Percentiles rank a stretch among this genome's conserved stretches.
These are phyloP conservation scores for Oenanthe sinensis DNA, from an alignment of 129 eudicot genomes.

Conservation along the genomic window DNA sequence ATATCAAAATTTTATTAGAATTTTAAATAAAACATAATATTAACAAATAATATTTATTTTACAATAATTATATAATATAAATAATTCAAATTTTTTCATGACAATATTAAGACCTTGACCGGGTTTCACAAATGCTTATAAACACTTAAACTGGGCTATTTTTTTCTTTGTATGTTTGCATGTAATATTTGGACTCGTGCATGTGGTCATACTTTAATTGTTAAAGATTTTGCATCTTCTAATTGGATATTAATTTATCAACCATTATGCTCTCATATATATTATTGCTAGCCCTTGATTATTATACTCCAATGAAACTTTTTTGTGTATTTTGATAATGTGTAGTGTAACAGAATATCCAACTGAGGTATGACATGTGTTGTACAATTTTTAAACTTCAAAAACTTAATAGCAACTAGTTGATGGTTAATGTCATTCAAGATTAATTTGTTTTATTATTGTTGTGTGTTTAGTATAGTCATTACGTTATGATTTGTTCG, in stretches of 20 bases:
- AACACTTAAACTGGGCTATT: no score
- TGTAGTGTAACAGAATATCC: neutral
- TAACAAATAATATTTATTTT: no score
- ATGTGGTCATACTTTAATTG: neutral
- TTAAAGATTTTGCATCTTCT: neutral
- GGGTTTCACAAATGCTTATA: neutral
- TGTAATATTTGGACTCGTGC: neutral
- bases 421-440: constrained; percentile 6
- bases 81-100: no score
- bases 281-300: neutral
- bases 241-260: no score
- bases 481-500: constrained; percentile 17
- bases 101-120: neutral
- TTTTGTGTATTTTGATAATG: neutral
- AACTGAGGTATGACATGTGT: neutral
- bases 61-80: neutral
- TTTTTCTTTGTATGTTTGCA: neutral
- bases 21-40: no score
- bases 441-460: neutral
- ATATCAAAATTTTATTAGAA: no score
- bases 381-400: neutral
- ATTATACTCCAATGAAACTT: neutral
- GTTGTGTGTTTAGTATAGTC: neutral
- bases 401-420: neutral
- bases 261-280: neutral